Base-by-base conservation (phyloP, 345 rosid genomes). In the Eucalyptus urophylla region DNA sequence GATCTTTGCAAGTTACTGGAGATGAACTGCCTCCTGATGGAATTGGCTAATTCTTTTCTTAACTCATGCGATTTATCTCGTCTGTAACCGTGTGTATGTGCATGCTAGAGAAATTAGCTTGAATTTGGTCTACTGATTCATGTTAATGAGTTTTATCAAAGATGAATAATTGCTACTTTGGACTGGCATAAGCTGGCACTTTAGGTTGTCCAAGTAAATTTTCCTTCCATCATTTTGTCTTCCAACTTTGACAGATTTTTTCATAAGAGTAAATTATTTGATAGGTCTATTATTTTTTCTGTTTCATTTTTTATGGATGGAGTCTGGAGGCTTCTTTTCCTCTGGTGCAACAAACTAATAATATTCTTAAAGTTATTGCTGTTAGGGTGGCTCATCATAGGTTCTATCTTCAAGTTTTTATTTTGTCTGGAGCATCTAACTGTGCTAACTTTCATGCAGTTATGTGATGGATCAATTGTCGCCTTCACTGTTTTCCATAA, bases 401-500 rank as follows among this genome's bases (percentile, higher is more conserved):
- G 69, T 60, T 51, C 65, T 12, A 29, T 33, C 88, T 86, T 86
- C 40, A 44, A 86, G 44, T 31, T 50, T 50, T 12, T 37, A 44
- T 86, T 51, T 86, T 86, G 60, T 49, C 16, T n/a, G 43, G 58
- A 76, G 83, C 80, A 76, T 21, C 85, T 76, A 22, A 76, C 47
- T 40, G 85, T 40, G 47, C 85, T 76, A 76, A 76, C 47, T 76
- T 76, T 76, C 29, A 87, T 93, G 94, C 98, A 97, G 99, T 93
- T 96, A 86, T 97, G 99, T 91, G 99, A 97, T 89, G 98, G 99
- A 90, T 91, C 98, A 88, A 96, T 98, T 89, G 96, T 92, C 29
- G 99, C 99, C 89, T 98, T 98, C 92, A 97, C 99, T 88, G 99
- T 97, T 93, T 98, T 98, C 92, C 99, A 97, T 93, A 98, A 96